Percentiles rank a stretch among this genome's conserved stretches.
Evolutionary conservation across 164 flowering plant genomes (phyloP).

Genomic region (Vitis cinerea): DNA sequence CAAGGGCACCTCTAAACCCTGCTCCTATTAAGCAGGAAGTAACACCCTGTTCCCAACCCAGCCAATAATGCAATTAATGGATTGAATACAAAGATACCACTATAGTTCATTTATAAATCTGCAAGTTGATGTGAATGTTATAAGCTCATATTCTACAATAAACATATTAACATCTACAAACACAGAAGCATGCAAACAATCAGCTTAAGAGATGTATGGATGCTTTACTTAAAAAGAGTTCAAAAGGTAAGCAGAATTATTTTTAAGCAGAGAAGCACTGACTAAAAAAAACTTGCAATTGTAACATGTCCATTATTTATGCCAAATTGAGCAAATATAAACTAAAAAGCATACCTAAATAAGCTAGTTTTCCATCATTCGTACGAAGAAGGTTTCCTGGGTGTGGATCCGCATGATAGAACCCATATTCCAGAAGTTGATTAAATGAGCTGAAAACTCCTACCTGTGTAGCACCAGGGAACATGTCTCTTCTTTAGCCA

Average conservation of each 20-base stretch:
- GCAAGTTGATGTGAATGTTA: not conserved
- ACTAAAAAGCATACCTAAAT: slow-evolving; percentile 59
- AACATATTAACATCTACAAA: not conserved
- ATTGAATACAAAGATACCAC: not conserved
- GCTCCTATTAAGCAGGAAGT: no score
- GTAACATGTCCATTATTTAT: not conserved
- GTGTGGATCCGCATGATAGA: slow-evolving; percentile 99
- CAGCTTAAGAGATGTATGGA: not conserved
- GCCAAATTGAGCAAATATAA: not conserved
- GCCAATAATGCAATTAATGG: not conserved
- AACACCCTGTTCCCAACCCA: no score
- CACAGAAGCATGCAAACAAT: not conserved
- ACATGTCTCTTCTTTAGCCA: not conserved
- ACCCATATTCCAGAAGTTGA: slow-evolving; percentile 94
- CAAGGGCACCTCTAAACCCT: no score
- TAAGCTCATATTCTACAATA: slow-evolving; percentile 1
- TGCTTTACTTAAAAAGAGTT: not conserved
- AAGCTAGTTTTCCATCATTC: slow-evolving; percentile 88
- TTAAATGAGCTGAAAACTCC: slow-evolving; percentile 96
- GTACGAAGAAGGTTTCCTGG: slow-evolving; percentile 97
- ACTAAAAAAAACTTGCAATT: not conserved
- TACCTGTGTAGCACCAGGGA: slow-evolving; percentile 48
- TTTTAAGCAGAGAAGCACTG: no score
- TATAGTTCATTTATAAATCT: not conserved
- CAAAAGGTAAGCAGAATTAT: not conserved